Conservation (phyloP, 1,139 yeast genomes). For the Geotrichum cucujoidarum region DNA sequence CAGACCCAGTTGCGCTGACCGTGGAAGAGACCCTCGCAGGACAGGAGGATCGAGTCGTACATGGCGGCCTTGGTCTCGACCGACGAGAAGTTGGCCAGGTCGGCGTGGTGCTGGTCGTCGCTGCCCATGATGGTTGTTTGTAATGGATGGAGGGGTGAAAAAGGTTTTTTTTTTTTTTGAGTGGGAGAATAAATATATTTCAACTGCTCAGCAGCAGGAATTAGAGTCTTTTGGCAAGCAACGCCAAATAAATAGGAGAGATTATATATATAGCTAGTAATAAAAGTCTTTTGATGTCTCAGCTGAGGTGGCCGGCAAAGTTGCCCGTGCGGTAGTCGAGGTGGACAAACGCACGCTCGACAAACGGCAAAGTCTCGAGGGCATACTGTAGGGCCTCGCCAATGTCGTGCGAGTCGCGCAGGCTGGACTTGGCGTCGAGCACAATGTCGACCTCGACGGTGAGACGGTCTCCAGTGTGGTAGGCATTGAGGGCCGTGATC, state of each 20-base stretch:
- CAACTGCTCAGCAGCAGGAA: neutral
- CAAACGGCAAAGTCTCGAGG: conserved; percentile 67
- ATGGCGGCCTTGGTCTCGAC: conserved; percentile 47
- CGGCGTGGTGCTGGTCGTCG: conserved; percentile 28
- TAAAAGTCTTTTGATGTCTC: no score
- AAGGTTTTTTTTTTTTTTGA: neutral
- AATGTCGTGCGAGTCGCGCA: conserved; percentile 71
- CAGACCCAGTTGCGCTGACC: conserved; percentile 81
- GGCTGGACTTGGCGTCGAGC: conserved; percentile 47
- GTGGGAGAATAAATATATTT: neutral
- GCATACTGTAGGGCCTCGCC: conserved; percentile 82
- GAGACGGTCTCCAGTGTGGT: conserved; percentile 73
- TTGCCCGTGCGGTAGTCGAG: conserved; percentile 54
- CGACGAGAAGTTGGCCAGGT: conserved; percentile 26
- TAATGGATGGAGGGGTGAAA: no score
- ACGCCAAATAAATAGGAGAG: no score
- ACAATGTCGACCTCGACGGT: conserved; percentile 75
- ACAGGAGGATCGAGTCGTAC: conserved; percentile 52
- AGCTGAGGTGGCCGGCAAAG: conserved; percentile 35
- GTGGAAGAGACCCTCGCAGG: conserved; percentile 59
- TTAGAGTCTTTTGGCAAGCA: no score
- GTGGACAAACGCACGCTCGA: conserved; percentile 78
- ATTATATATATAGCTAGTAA: no score
- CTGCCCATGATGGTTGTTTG: neutral
- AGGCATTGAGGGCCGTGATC: conserved; percentile 64